These are phyloP conservation scores for Blastobotrys ciferrii DNA, from an alignment of 1,139 yeast species.

Conservation along the genomic window DNA sequence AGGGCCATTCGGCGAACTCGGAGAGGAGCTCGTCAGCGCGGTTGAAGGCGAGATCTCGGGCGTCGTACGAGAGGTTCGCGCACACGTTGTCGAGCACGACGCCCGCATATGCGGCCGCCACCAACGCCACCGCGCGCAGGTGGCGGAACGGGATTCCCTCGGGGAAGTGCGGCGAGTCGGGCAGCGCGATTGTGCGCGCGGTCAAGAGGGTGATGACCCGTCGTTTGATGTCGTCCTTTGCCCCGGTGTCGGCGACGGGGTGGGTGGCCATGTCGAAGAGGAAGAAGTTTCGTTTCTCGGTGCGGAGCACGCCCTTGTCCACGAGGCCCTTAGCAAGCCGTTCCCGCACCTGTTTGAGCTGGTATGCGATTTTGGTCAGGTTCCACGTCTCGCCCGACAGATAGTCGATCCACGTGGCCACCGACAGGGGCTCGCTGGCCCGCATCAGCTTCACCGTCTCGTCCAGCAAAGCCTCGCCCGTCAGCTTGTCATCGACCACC, in stretches of 20 bases:
- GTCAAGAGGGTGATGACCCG: conserved; percentile 71
- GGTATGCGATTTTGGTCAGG: conserved; percentile 88
- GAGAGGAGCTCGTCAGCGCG: conserved; percentile 87
- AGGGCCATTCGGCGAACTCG: conserved; percentile 88
- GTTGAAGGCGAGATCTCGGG: conserved; percentile 88
- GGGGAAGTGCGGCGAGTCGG: conserved; percentile 53
- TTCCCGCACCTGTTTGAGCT: conserved; percentile 94
- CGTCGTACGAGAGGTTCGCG: conserved; percentile 75
- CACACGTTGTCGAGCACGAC: conserved; percentile 92
- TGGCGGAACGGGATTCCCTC: conserved; percentile 64
- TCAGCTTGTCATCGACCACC: conserved; percentile 78
- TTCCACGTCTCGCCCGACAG: conserved; percentile 97
- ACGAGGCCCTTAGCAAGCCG: conserved; percentile 95
- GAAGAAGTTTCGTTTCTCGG: conserved; percentile 92
- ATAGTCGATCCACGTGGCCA: conserved; percentile 90
- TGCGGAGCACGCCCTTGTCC: conserved; percentile 94
- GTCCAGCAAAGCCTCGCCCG: conserved; percentile 94
- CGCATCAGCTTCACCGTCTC: conserved; percentile 91
- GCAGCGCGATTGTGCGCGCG: conserved; percentile 57
- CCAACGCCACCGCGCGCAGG: conserved; percentile 76
- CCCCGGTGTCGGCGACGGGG: conserved; percentile 84
- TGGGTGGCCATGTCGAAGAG: conserved; percentile 98
- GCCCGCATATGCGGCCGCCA: conserved; percentile 91
- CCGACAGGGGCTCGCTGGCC: conserved; percentile 76
- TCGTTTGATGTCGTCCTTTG: conserved; percentile 72